These are phyloP conservation scores for Rhizopus stolonifer DNA, from an alignment of 371 early-diverging fungal species.

Conservation along the genomic window DNA sequence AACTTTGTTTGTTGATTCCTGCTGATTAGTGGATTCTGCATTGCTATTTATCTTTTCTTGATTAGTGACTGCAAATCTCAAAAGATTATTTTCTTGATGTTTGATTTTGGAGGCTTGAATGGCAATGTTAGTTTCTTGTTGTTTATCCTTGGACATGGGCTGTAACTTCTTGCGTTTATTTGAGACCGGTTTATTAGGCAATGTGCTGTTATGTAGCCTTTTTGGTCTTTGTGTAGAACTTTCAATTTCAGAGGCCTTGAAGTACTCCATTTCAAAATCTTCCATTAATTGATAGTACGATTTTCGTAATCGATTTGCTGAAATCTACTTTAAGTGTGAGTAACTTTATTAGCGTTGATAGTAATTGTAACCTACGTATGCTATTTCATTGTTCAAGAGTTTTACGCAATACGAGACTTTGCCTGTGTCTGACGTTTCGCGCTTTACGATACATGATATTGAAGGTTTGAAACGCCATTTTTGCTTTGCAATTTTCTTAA, in stretches of 20 bases:
- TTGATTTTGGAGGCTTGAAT: too few relatives aligned
- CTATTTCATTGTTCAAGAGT: constrained; percentile 7
- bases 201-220: background rate
- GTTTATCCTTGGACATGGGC: too few relatives aligned
- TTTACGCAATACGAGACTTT: constrained; percentile 9
- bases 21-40: too few relatives aligned
- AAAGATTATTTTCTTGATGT: too few relatives aligned
- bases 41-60: too few relatives aligned
- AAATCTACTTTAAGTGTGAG: constrained; percentile 1
- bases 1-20: too few relatives aligned
- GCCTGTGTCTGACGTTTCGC: constrained; percentile 1
- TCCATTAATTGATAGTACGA: constrained; percentile 6
- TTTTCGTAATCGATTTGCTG: constrained; percentile 1
- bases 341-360: background rate
- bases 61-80: too few relatives aligned
- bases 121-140: too few relatives aligned
- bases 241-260: background rate
- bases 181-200: too few relatives aligned
- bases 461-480: constrained; percentile 2
- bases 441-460: background rate
- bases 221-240: background rate
- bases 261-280: constrained; percentile 7
- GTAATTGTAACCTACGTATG: constrained; percentile 2
- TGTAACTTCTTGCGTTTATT: too few relatives aligned
- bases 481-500: background rate